Evolutionary conservation across 495 filamentous ascomycete species (phyloP), one percentile per base, ranked within the genome.

Genomic region (Acidomyces sp.): DNA sequence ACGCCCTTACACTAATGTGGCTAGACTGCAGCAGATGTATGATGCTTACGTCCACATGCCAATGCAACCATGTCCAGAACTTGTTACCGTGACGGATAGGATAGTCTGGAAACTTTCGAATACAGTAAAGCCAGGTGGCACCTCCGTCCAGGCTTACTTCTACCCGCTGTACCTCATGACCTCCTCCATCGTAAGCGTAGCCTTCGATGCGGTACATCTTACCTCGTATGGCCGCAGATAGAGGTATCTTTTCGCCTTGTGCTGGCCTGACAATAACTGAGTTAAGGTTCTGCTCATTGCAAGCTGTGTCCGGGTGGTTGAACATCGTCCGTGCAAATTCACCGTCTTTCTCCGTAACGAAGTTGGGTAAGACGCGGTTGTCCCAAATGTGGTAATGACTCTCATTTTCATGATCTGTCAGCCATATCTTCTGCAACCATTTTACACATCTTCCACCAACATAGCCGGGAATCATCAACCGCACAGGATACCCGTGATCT

Each of bases 181-280:
- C 49, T n/a, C 70, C 69, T 26, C 73, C 73, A 4, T 69, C 70
- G 49, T 75, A 76, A 5, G 73, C 73, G 43, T 72, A 75, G 1
- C 72, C 73, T 46, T 68, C 58, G 3, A 77, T 39, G 6, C 54
- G 52, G 35, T 60, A 60, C 3, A 30, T 46, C 29, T 52, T 36
- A 10, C 39, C 49, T 16, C 29, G 43, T 19, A 37, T 48, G 22
- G 52, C 47, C 37, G 55, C 46, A 0, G 20, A 31, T 5, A 59
- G 39, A 12, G 38, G 10, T 4, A 60, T 34, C 22, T 22, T 56
- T 41, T 62, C 59, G 9, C 50, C 52, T 17, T 57, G 55, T 13
- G 40, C 49, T 2, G 57, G 57, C 28, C 46, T 49, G 17, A 46
- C 46, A 15, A 45, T 42, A 19, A 53, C 36, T 3, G 40, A 42